Percentiles rank a stretch among this genome's conserved stretches.
Conservation (phyloP, 768 basidiomycete species). For the Leccinum incarnatum region DNA sequence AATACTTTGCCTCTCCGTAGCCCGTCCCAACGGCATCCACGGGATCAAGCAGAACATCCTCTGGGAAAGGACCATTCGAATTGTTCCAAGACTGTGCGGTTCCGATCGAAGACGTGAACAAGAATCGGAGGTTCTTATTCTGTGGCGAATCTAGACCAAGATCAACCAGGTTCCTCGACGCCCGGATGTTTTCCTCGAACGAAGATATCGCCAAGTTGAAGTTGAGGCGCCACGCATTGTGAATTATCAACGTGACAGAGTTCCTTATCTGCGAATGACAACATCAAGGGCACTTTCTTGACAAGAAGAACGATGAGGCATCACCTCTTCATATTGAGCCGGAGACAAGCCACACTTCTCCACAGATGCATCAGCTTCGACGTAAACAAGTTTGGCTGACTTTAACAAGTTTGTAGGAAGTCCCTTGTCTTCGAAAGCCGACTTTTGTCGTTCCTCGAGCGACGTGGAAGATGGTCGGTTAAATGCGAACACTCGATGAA, state of each 20-base stretch:
- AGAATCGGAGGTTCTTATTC: slow-evolving; percentile 27
- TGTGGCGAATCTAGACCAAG: slow-evolving; percentile 32
- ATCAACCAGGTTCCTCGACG: slow-evolving; percentile 35
- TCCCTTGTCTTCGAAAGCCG: slow-evolving; percentile 30
- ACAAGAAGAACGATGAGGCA: background rate
- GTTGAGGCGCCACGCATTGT: slow-evolving; percentile 45
- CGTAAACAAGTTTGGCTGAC: slow-evolving; percentile 32
- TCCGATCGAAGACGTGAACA: slow-evolving; percentile 43
- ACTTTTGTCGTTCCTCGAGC: slow-evolving; percentile 27
- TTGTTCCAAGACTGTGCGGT: slow-evolving; percentile 34
- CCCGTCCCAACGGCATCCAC: slow-evolving; percentile 38
- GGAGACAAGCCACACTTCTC: slow-evolving; percentile 30
- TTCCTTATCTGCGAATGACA: slow-evolving; percentile 27
- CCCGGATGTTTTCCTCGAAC: slow-evolving; percentile 41
- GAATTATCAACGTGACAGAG: slow-evolving; percentile 37
- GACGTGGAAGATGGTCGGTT: slow-evolving; percentile 29
- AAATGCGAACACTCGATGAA: slow-evolving; percentile 32
- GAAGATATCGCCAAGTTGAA: slow-evolving; percentile 42
- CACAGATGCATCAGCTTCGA: slow-evolving; percentile 34
- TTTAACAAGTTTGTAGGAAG: slow-evolving; percentile 27
- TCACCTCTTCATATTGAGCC: slow-evolving; percentile 19
- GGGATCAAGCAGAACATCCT: slow-evolving; percentile 33
- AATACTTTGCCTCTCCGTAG: slow-evolving; percentile 48
- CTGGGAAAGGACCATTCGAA: slow-evolving; percentile 32
- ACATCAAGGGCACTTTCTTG: background rate